Base-by-base conservation (phyloP, 2,329 filamentous ascomycete species). In the Tolypocladium tropicale region DNA sequence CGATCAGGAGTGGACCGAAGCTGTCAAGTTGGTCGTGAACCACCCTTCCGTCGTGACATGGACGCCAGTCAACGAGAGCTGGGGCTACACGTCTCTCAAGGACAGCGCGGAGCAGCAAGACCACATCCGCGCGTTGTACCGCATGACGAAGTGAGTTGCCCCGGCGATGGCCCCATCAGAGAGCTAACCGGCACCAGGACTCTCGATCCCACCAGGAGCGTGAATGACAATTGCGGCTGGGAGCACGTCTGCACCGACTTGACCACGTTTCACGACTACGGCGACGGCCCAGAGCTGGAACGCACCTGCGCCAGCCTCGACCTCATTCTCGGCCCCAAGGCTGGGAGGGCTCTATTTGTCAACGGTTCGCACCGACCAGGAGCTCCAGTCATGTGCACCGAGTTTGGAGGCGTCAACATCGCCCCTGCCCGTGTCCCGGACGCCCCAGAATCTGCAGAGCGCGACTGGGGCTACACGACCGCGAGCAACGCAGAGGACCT, bases 211-310 rank as follows among this genome's bases (percentile, higher is more conserved):
- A 85, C 80, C 0, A 72, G 85, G 6, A 83, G 83, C 18, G 76
- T 88, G 63, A 88, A 88, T 63, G 84, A 88, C 67, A 88, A 88
- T 67, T 88, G 84, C 60, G 85, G 85, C 36, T 88, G 85, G 85
- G 83, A 88, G 63, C 84, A 87, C 59, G 83, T 87, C 6, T 62
- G 74, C 12, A 84, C 81, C 0, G 84, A 88, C 61, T 70, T 88
- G 2, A 82, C 80, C 28, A 86, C 84, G 0, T 88, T 85, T 72
- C 85, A 88, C 65, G 84, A 88, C 67, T 88, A 88, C 64, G 73
- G 75, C 21, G 84, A 87, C 62, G 80, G 74, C 0, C 72, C 78
- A 0, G 78, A 76, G 25, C 74, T 88, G 7, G 72, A 77, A 6
- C 71, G 77, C 57, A 81, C 79, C 2, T 86, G 82, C 62, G 69